phyloP scores from a whole-genome alignment of 2,329 filamentous ascomycete genomes.

The Beauveria rudraprayagi region DNA sequence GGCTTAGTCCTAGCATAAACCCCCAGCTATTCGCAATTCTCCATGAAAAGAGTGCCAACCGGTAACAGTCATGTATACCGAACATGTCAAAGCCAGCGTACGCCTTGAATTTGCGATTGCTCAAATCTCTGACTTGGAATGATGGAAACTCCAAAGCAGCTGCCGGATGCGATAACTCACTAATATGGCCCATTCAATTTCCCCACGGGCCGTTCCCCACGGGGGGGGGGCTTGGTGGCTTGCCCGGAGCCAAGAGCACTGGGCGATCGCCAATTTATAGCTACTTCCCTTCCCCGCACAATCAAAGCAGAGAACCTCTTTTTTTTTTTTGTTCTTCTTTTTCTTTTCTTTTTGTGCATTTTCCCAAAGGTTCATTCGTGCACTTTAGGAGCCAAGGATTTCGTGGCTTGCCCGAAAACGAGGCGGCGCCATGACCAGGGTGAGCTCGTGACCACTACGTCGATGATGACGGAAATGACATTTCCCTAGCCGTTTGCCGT shows the following conservation, averaged over 20 bases:
- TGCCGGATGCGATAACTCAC: too few species aligned
- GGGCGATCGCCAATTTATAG: conserved; percentile 5
- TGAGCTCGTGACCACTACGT: neutral
- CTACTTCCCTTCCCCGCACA: conserved; percentile 2
- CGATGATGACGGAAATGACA: neutral
- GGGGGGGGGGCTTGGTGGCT: conserved; percentile 8
- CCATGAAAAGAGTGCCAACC: neutral
- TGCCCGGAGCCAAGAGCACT: neutral
- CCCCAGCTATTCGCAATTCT: neutral
- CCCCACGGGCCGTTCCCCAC: conserved; percentile 1
- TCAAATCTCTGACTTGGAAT: too few species aligned
- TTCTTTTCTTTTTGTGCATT: neutral
- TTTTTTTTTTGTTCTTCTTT: too few species aligned
- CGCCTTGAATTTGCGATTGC: too few species aligned
- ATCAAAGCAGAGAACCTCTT: neutral
- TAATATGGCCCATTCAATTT: neutral
- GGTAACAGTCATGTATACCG: neutral
- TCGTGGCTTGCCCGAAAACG: neutral
- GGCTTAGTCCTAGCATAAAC: neutral
- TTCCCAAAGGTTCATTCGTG: conserved; percentile 2
- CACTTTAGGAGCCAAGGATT: neutral
- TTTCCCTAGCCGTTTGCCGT: too few species aligned
- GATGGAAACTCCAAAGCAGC: too few species aligned
- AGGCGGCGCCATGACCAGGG: neutral
- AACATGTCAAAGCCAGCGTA: neutral